Percentiles rank a stretch among this genome's conserved stretches.
phyloP scores from a whole-genome alignment of 108 stramenopile species.

The Mediolabrus comicus region DNA sequence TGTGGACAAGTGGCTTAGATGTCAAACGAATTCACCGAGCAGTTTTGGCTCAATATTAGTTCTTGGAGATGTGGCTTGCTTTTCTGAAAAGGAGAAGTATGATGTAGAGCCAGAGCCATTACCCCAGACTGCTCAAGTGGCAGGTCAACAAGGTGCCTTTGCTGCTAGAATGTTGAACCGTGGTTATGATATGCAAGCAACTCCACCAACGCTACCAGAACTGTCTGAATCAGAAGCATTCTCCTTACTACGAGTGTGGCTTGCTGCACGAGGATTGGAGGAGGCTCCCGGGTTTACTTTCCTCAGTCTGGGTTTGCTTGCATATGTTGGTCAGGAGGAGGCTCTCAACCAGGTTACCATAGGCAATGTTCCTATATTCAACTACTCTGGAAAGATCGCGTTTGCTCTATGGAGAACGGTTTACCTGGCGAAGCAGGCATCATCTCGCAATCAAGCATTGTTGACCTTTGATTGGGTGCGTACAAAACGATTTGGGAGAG shows the following conservation, averaged over 20 bases:
- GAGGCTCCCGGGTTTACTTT: conserved; percentile 62
- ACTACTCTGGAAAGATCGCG: conserved; percentile 45
- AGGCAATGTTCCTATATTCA: conserved; percentile 54
- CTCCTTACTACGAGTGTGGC: conserved; percentile 35
- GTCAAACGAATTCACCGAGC: conserved; percentile 32
- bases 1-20: conserved; percentile 70
- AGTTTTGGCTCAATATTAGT: conserved; percentile 54
- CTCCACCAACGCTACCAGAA: conserved; percentile 39
- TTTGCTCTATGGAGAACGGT: conserved; percentile 72
- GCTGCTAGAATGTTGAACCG: conserved; percentile 63
- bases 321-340: conserved; percentile 76
- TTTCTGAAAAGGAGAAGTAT: conserved; percentile 17
- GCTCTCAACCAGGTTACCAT: conserved; percentile 75
- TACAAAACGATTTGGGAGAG: conserved; percentile 69
- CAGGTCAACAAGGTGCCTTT: conserved; percentile 80
- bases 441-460: conserved; percentile 58
- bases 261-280: conserved; percentile 51
- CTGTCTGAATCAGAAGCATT: conserved; percentile 5
- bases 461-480: conserved; percentile 76
- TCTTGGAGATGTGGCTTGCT: conserved; percentile 67
- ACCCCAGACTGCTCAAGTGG: conserved; percentile 82
- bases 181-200: conserved; percentile 53
- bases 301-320: conserved; percentile 72
- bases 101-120: conserved; percentile 23
- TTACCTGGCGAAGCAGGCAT: conserved; percentile 76